Percentiles rank a stretch among this genome's conserved stretches.
These are phyloP conservation scores for Boletus coccyginus DNA, from an alignment of 768 basidiomycete species.

Conservation along the genomic window DNA sequence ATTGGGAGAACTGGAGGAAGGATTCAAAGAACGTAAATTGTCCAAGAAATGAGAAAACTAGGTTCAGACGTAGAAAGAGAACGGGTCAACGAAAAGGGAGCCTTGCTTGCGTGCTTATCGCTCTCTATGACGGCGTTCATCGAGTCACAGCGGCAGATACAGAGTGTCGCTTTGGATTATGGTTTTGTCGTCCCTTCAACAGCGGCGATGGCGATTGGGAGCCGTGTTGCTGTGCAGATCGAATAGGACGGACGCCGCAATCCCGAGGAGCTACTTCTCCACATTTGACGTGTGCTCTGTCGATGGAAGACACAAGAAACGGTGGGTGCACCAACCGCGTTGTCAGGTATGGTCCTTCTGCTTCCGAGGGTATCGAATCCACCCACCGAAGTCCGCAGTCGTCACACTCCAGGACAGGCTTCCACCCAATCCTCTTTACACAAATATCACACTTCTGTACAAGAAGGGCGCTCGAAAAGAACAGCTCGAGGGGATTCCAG, in stretches of 20 bases:
- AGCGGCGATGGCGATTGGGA: slow-evolving; percentile 22
- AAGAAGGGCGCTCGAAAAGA: slow-evolving; percentile 71
- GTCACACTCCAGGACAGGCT: slow-evolving; percentile 82
- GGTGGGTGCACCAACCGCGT: slow-evolving; percentile 3
- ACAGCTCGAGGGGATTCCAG: slow-evolving; percentile 78
- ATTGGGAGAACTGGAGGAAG: not conserved
- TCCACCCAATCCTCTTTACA: slow-evolving; percentile 79
- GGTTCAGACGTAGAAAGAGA: slow-evolving; percentile 5
- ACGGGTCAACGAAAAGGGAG: not conserved
- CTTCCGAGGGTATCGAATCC: slow-evolving; percentile 8
- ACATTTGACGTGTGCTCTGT: slow-evolving; percentile 82
- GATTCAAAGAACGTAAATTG: slow-evolving; percentile 12
- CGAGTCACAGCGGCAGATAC: slow-evolving; percentile 22
- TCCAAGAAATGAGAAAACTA: slow-evolving; percentile 2
- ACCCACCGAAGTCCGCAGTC: slow-evolving; percentile 77
- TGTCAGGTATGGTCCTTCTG: slow-evolving; percentile 16
- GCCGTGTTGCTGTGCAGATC: slow-evolving; percentile 24
- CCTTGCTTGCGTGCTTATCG: slow-evolving; percentile 15
- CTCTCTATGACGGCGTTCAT: slow-evolving; percentile 18
- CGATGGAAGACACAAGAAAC: slow-evolving; percentile 12
- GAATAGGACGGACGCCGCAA: slow-evolving; percentile 58
- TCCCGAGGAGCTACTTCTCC: slow-evolving; percentile 79
- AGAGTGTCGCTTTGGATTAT: slow-evolving; percentile 28
- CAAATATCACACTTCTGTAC: slow-evolving; percentile 83
- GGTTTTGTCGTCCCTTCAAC: slow-evolving; percentile 26